A percentile compares a stretch with the other conserved stretches of the same genome.
Conservation (phyloP, 495 filamentous ascomycete species). For the Neurospora sp. region DNA sequence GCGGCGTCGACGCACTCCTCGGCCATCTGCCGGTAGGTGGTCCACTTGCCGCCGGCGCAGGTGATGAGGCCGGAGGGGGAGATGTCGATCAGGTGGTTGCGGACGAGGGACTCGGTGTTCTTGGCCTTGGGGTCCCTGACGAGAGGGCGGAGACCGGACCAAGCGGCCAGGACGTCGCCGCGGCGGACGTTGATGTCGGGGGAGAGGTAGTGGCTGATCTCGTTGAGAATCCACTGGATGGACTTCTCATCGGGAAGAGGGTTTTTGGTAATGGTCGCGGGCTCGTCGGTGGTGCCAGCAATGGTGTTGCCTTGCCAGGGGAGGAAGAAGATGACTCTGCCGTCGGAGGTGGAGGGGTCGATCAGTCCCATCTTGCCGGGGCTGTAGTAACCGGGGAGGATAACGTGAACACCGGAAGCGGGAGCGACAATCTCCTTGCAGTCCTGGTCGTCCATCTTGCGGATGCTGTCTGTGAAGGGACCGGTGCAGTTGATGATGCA, state of each 20-base stretch:
- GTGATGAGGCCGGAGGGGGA: slow-evolving; percentile 82
- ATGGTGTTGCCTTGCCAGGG: slow-evolving; percentile 99
- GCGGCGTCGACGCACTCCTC: slow-evolving; percentile 94
- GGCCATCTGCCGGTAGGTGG: slow-evolving; percentile 97
- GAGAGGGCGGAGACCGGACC: slow-evolving; percentile 88
- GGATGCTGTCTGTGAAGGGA: slow-evolving; percentile 86
- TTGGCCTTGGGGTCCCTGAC: slow-evolving; percentile 90
- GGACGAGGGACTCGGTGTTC: slow-evolving; percentile 90
- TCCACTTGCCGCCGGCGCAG: slow-evolving; percentile 98
- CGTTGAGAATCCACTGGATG: slow-evolving; percentile 92
- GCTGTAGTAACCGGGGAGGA: slow-evolving; percentile 91
- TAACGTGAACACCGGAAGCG: slow-evolving; percentile 86
- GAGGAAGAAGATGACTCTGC: slow-evolving; percentile 96
- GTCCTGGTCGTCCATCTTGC: slow-evolving; percentile 71
- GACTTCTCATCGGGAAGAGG: slow-evolving; percentile 86
- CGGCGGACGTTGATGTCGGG: slow-evolving; percentile 91
- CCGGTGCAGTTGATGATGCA: slow-evolving; percentile 96
- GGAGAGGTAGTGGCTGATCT: slow-evolving; percentile 80
- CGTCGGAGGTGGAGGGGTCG: slow-evolving; percentile 89
- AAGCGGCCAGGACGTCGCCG: slow-evolving; percentile 90
- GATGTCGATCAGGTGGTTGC: slow-evolving; percentile 86
- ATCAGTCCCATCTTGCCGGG: slow-evolving; percentile 95
- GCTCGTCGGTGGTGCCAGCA: slow-evolving; percentile 89
- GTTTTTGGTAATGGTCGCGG: slow-evolving; percentile 69
- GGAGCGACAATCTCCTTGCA: slow-evolving; percentile 86